Conservation (phyloP, 768 basidiomycete species). For the Cystofilobasidium macerans region DNA sequence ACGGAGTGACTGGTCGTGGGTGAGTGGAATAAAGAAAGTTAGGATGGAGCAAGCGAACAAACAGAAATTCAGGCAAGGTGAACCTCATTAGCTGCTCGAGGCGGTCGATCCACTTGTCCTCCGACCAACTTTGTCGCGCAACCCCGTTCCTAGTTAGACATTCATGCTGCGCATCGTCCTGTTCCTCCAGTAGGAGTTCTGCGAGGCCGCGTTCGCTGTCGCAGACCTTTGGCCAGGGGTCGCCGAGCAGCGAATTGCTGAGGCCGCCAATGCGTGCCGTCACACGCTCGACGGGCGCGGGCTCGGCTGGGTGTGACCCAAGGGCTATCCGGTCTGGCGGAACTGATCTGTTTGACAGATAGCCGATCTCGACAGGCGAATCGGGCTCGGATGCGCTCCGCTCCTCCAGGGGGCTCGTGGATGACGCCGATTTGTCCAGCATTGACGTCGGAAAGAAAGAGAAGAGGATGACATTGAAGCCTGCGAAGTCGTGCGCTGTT, state of each 20-base stretch:
- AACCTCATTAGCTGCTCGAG: conserved; percentile 19
- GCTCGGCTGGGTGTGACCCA: too few species aligned
- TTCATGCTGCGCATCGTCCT: background rate
- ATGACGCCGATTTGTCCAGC: too few species aligned
- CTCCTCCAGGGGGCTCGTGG: background rate
- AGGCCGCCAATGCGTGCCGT: background rate
- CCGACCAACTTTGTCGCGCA: too few species aligned
- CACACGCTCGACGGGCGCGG: background rate
- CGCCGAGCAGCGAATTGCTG: conserved; percentile 14
- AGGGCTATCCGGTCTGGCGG: too few species aligned
- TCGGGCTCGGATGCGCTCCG: background rate
- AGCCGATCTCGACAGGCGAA: background rate
- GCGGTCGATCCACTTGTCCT: conserved; percentile 5
- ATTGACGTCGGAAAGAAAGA: conserved; percentile 11
- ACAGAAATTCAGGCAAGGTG: background rate
- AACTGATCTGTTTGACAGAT: conserved; percentile 25
- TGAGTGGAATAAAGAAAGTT: background rate
- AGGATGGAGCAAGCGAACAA: background rate
- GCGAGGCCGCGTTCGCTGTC: background rate
- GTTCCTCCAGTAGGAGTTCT: background rate
- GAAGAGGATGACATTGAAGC: conserved; percentile 23
- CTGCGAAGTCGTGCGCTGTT: conserved; percentile 3
- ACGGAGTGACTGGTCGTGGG: background rate
- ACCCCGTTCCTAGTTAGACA: too few species aligned
- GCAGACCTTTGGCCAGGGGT: conserved; percentile 22